phyloP scores from a whole-genome alignment of 2,329 filamentous ascomycete genomes.

The Pseudocercospora crystallina region DNA sequence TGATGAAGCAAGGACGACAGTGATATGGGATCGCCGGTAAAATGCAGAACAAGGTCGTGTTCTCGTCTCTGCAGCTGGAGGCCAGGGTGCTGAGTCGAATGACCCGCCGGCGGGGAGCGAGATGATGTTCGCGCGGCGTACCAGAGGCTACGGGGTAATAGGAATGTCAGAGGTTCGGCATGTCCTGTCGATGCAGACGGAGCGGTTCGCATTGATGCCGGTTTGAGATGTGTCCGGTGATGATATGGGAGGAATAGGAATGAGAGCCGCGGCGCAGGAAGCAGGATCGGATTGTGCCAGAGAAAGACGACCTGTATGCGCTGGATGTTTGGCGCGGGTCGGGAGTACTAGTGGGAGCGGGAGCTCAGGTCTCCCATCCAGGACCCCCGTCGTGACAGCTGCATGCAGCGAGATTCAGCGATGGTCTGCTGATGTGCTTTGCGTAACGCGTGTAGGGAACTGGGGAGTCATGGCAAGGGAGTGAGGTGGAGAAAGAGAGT shows the following conservation, averaged over 20 bases:
- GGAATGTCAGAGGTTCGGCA: too few species aligned
- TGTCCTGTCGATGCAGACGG: too few species aligned
- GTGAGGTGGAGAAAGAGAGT: background rate
- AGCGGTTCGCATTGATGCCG: too few species aligned
- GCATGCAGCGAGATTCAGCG: constrained; percentile 6
- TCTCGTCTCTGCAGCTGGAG: constrained; percentile 5
- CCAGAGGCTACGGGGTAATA: too few species aligned
- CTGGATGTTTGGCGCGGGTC: background rate
- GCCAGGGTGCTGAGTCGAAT: constrained; percentile 6
- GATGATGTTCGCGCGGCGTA: background rate
- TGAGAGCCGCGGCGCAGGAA: background rate
- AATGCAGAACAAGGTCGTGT: constrained; percentile 2
- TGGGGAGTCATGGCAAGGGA: background rate
- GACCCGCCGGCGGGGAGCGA: constrained; percentile 6
- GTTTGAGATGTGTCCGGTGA: too few species aligned
- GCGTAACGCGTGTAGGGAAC: background rate
- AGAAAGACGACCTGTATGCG: background rate
- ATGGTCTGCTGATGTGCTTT: constrained; percentile 6
- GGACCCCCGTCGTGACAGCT: constrained; percentile 7
- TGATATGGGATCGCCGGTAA: constrained; percentile 10
- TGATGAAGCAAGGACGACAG: constrained; percentile 4
- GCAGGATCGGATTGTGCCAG: background rate
- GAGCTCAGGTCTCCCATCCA: background rate
- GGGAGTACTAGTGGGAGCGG: background rate
- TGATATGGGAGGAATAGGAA: background rate